Base-by-base conservation (phyloP, 1,139 yeast genomes). In the Candida sp. region DNA sequence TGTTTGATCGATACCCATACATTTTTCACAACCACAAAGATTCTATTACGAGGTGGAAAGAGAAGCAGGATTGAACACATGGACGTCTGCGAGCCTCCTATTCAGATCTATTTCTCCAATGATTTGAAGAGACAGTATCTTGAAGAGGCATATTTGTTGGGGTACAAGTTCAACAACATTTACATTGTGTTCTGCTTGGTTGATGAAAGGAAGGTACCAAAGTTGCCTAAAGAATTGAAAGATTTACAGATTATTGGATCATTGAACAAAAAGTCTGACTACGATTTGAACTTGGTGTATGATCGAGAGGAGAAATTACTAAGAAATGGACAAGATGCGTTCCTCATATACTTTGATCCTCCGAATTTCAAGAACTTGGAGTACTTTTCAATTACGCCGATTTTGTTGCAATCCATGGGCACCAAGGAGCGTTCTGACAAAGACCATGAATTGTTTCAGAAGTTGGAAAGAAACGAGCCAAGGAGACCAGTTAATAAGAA, bases 351-450 rank as follows among this genome's bases (percentile, higher is more conserved):
- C 17, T 93, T 85, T 65, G 82, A 83, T 33, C 90, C 96, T 1
- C 98, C 98, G 0, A 80, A 83, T 47, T 84, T 89, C 27, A 76
- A 77, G 42, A 80, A 83, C 54, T 80, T 94, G 77, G 97, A 93
- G 61, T 91, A 89, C 65, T 88, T 85, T 58, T 86, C 98, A 0
- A 69, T 89, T 4, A 73, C 78, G 26, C 97, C 98, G 0, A 88
- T 88, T 39, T 75, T 83, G 33, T 77, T 88, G 47, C 92, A 88
- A 55, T 78, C 88, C 2, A 76, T 80, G 66, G 74, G 55, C 37
- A 9, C 57, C 53, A 43, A 44, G 44, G 5, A 37, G 47, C 6
- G 46, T 42, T 1, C 26, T 45, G 6, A 42, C 51, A 12, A 39
- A 52, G 8, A 30, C 38, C 1, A 23, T 11, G 37, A 48, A 11